These are phyloP conservation scores for Lichina pygmaea DNA, from an alignment of 495 filamentous ascomycete genomes.

Conservation along the genomic window DNA sequence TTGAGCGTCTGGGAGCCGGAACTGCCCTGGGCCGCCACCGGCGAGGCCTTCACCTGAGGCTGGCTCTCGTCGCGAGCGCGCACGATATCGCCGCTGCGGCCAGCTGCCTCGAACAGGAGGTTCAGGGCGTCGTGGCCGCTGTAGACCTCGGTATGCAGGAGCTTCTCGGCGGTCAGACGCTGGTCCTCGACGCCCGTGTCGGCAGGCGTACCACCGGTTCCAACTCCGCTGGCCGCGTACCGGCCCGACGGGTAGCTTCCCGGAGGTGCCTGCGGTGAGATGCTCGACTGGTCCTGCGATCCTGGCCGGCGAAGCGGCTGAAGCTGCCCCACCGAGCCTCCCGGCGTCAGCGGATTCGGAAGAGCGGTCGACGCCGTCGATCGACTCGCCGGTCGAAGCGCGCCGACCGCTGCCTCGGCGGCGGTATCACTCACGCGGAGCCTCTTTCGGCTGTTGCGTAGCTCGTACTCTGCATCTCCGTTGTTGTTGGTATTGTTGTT, in stretches of 20 bases:
- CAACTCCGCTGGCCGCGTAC: not conserved
- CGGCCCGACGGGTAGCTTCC: slow-evolving; percentile 1
- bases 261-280: slow-evolving; percentile 4
- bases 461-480: not conserved
- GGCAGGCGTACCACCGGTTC: slow-evolving; percentile 2
- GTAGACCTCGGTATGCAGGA: slow-evolving; percentile 35
- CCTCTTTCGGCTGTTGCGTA: not conserved
- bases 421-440: not conserved
- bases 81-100: slow-evolving; percentile 18
- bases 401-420: no score
- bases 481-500: slow-evolving; percentile 27
- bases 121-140: slow-evolving; percentile 47
- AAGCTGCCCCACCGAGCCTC: slow-evolving; percentile 26
- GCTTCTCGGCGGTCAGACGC: slow-evolving; percentile 24
- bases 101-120: slow-evolving; percentile 40
- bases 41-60: not conserved
- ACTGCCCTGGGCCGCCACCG: slow-evolving; percentile 5
- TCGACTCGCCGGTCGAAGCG: not conserved
- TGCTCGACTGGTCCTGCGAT: slow-evolving; percentile 6
- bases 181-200: slow-evolving; percentile 13
- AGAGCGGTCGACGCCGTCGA: slow-evolving; percentile 11
- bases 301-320: slow-evolving; percentile 27
- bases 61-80: slow-evolving; percentile 11
- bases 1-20: slow-evolving; percentile 1
- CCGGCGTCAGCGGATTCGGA: slow-evolving; percentile 31